Evolutionary conservation across 2,329 filamentous ascomycete species (phyloP), one percentile per base, ranked within the genome.

Genomic region (Trichoderma sp.): DNA sequence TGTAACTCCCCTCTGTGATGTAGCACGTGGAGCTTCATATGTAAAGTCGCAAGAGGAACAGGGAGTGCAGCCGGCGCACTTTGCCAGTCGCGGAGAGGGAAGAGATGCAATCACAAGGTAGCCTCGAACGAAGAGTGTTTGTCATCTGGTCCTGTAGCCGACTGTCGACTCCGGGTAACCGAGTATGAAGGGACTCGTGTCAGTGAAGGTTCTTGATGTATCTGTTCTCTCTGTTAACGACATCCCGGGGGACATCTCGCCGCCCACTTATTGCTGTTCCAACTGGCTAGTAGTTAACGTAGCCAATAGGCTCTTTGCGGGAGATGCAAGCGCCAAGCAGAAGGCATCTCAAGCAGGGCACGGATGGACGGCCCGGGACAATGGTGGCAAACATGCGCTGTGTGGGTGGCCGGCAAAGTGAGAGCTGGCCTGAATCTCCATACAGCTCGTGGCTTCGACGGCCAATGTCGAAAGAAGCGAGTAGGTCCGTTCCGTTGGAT

Each of bases 351-450:
- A n/a, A 50, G 44, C 39, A 56, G 43, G 59, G 21, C 43, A 34
- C 52, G 64, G 64, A 54, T 61, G 44, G 44, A 51, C 64, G 64
- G 64, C n/a, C 57, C 57, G 64, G 51, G 51, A 51, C 43, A 28
- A 39, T 24, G 50, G 63, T 62, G 51, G 64, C 64, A n/a, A 51
- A 51, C 24, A 12, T 24, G 19, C 26, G 41, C 24, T 39, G 21
- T 50, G 28, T 21, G 26, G 28, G 26, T 51, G 62, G 44, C 21
- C 50, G 47, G 43, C 14, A 34, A 26, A 50, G 30, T 14, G 21
- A 30, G 1, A 26, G 39, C 24, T 50, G 19, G 44, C 44, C 30
- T 50, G n/a, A 44, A 41, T 7, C 19, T 54, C n/a, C 21, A 39
- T 14, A 24, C 15, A 44, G 6, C 24, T 44, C 15, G 14, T 47